Evolutionary conservation across 208 protist species (phyloP), one percentile per base, ranked within the genome.

Genomic region (Acanthamoeba sp.): DNA sequence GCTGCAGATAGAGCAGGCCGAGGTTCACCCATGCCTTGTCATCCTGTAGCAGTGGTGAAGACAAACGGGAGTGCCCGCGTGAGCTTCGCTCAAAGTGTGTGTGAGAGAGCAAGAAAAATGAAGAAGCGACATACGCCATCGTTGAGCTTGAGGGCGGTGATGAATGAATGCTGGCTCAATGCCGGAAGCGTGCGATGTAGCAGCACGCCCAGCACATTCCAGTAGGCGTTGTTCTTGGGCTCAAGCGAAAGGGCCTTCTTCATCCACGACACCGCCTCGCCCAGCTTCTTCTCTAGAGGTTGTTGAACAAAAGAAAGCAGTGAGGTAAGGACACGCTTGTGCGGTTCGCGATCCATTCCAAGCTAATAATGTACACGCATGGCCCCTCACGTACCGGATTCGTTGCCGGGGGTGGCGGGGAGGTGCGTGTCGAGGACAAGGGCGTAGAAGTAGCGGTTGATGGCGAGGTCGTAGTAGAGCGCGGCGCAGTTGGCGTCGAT

Each of bases 11-110:
- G 22, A 91, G 59, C 16, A 71, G 18, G 24, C 57, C 57, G 24
- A 91, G 85, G 27, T 91, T 64, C 29, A 64, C 59, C 85, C 85
- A 91, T 22, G 85, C 85, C 85, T 48, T 71, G 50, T 64, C 85
- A 22, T 91, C 85, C 84, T 91, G 10, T 3, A 24, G 12, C 12
- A 57, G 52, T 24, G 52, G 22, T 2, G 1, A 12, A 57, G 1
- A 57, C 12, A 57, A 57, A 36, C 59, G 59, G 12, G 10, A 88
- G 40, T 24, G 34, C n/a, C n/a, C n/a, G n/a, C n/a, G n/a, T n/a
- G n/a, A n/a, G n/a, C n/a, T n/a, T n/a, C n/a, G n/a, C n/a, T n/a
- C n/a, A n/a, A n/a, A n/a, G n/a, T n/a, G n/a, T n/a, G n/a, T n/a
- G n/a, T n/a, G n/a, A n/a, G n/a, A n/a, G n/a, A n/a, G n/a, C n/a